Conservation (phyloP, 768 basidiomycete genomes). For the Leccinum fibrillosum region DNA sequence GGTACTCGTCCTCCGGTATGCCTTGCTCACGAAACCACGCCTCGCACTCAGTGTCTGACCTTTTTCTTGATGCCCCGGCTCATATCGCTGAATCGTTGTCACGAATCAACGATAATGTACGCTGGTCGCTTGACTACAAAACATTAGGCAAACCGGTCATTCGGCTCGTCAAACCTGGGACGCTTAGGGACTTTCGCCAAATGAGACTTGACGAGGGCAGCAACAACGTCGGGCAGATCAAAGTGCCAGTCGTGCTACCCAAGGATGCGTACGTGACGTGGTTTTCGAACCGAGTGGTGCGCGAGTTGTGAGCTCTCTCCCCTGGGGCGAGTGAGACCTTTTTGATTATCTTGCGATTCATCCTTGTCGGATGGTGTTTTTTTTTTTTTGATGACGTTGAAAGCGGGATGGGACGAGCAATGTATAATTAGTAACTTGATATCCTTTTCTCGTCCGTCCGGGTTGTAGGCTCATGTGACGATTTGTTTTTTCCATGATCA, state of each 20-base stretch:
- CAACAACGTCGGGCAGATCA: not conserved
- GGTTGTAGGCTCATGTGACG: not conserved
- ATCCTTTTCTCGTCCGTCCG: not conserved
- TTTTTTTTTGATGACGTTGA: not conserved
- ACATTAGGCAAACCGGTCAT: not conserved
- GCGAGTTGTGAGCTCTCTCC: not conserved
- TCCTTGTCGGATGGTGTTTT: not conserved
- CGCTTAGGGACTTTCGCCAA: not conserved
- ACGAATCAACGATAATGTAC: not conserved
- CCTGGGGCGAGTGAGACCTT: not conserved
- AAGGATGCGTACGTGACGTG: not conserved
- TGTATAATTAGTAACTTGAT: not conserved
- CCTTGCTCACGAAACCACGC: not conserved
- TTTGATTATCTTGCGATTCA: not conserved
- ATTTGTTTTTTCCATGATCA: not conserved
- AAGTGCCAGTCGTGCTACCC: not conserved
- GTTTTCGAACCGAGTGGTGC: not conserved
- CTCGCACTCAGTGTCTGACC: not conserved
- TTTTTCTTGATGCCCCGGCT: not conserved
- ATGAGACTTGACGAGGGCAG: not conserved
- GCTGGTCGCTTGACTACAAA: not conserved
- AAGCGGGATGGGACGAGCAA: not conserved
- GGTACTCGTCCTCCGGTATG: not conserved
- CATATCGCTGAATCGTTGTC: not conserved
- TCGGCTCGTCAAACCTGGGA: not conserved